Percentiles rank a stretch among this genome's conserved stretches.
Evolutionary conservation across 768 basidiomycete species (phyloP).

Genomic region (Podaxis carcinomalis): DNA sequence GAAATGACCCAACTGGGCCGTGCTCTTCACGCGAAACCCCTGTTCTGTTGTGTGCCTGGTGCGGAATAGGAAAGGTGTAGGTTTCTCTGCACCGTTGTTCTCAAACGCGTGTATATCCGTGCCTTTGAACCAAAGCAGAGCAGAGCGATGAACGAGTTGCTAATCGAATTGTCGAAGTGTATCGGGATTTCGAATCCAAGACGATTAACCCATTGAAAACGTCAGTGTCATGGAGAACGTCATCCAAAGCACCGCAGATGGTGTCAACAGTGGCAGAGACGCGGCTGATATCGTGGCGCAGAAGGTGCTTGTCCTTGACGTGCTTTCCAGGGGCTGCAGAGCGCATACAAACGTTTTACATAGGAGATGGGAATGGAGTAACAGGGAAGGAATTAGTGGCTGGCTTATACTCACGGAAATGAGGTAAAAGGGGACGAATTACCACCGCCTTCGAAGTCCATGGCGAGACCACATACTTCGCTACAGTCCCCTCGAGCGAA

Average conservation of each 20-base stretch:
- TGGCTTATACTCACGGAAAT: conserved; percentile 57
- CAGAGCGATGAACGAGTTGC: conserved; percentile 80
- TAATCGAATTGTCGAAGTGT: conserved; percentile 93
- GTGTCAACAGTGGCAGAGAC: conserved; percentile 49
- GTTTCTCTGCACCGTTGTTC: background rate
- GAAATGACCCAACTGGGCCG: conserved; percentile 49
- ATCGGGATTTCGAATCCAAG: conserved; percentile 78
- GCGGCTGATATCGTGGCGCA: conserved; percentile 29
- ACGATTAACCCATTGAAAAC: conserved; percentile 96
- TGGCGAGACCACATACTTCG: conserved; percentile 28
- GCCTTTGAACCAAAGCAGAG: conserved; percentile 60
- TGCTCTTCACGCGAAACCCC: conserved; percentile 80
- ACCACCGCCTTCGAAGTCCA: conserved; percentile 18
- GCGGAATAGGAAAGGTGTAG: conserved; percentile 90
- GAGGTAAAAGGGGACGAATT: conserved; percentile 41
- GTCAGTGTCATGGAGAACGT: conserved; percentile 81
- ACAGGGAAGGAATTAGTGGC: background rate
- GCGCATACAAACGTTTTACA: conserved; percentile 60
- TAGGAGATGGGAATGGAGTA: conserved; percentile 45
- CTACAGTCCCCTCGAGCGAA: conserved; percentile 74
- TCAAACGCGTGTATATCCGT: background rate
- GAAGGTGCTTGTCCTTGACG: conserved; percentile 66
- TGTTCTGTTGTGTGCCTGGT: conserved; percentile 83
- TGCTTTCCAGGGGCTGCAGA: conserved; percentile 55
- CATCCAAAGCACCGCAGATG: conserved; percentile 87